A percentile compares a stretch with the other conserved stretches of the same genome.
Evolutionary conservation across 1,284 basidiomycete genomes (phyloP).

Genomic region (Puccinia triticina): DNA sequence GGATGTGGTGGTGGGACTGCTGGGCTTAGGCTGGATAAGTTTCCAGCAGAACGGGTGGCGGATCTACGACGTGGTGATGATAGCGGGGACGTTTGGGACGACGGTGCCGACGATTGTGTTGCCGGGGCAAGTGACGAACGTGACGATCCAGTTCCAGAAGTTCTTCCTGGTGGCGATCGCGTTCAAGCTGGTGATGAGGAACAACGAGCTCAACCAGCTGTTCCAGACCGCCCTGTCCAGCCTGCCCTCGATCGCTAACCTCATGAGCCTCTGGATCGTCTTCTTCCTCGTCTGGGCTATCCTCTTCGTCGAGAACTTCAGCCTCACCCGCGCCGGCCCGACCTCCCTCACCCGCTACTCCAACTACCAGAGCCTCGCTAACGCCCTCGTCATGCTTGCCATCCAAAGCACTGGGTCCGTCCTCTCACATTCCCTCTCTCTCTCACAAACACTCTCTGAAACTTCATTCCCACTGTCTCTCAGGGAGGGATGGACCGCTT

Average conservation of each 20-base stretch:
- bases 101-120: constrained; percentile 73
- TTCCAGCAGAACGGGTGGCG: constrained; percentile 84
- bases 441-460: background rate
- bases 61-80: constrained; percentile 82
- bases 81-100: constrained; percentile 79
- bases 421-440: background rate
- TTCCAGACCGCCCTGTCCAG: constrained; percentile 94
- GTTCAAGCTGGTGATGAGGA: constrained; percentile 90
- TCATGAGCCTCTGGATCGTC: constrained; percentile 86
- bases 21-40: constrained; percentile 80
- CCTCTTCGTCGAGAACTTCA: constrained; percentile 87
- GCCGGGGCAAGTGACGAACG: constrained; percentile 41
- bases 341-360: constrained; percentile 70
- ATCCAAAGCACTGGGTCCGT: constrained; percentile 65
- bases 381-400: constrained; percentile 80
- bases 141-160: constrained; percentile 76
- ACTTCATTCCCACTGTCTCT: background rate
- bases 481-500: constrained; percentile 88
- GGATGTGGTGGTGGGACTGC: constrained; percentile 77
- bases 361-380: constrained; percentile 81
- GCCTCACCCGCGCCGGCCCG: constrained; percentile 79
- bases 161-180: constrained; percentile 90
- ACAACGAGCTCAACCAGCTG: constrained; percentile 85
- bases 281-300: constrained; percentile 92
- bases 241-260: constrained; percentile 80